Evolutionary conservation across 345 rosid species (phyloP), one percentile per base, ranked within the genome.

Genomic region (Eucalyptus sp.): DNA sequence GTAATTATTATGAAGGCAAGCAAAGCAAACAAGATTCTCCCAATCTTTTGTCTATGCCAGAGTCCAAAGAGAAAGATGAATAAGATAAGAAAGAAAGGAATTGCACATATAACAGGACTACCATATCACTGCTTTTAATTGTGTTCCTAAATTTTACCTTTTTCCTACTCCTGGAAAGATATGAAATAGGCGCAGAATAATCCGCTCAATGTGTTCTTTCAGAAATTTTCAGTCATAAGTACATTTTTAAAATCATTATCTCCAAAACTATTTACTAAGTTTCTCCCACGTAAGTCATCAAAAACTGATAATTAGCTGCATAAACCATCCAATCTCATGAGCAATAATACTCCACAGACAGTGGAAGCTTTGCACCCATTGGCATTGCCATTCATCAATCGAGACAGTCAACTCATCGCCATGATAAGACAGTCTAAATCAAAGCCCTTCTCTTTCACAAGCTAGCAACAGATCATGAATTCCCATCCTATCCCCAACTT

Each of bases 171-270:
- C n/a, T 0, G 0, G 29, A 56, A 22, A 24, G 62, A 56, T 60
- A 27, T 6, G 68, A 60, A 60, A 27, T 11, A 60, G 15, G 1
- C 0, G 4, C 68, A 5, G 31, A 27, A 60, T 3, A 60, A 12
- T 60, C 33, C 8, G 4, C 33, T 62, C 0, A 13, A 62, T 62
- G 68, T 62, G 25, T 52, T 52, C n/a, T 0, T 62, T 29, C 15
- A 27, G 68, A 62, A 29, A 62, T 6, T 29, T 29, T 13, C 31
- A 29, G 31, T 13, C 68, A 27, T 13, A 29, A 1, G 44, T 68
- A 8, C 0, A 68, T 18, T 17, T 68, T 33, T 68, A 33, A 68
- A 68, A 68, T 8, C 44, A 33, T 20, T 17, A 17, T 68, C 43
- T 33, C 44, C 13, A 68, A 68, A 68, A 31, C 3, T 68, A 68